Percentiles rank a stretch among this genome's conserved stretches.
phyloP scores from a whole-genome alignment of 176 grass and related monocot genomes.

The Typha latifolia region DNA sequence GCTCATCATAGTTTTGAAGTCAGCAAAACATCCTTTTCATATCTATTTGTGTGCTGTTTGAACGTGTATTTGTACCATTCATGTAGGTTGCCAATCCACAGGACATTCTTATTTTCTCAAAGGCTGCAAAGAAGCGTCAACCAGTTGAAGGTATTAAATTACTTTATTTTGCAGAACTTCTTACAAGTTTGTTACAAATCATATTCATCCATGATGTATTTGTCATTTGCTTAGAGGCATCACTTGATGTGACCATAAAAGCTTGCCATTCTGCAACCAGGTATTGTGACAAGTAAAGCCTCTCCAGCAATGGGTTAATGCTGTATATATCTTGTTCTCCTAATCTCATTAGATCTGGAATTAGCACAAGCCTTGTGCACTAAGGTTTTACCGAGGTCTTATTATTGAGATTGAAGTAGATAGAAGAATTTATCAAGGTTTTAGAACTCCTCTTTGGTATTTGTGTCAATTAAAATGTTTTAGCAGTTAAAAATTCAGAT shows the following conservation, averaged over 20 bases:
- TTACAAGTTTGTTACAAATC: neutral
- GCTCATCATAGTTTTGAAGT: conserved; percentile 1
- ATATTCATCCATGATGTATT: neutral
- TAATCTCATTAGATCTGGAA: no score
- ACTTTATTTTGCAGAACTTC: neutral
- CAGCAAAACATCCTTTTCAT: neutral
- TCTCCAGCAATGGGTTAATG: no score
- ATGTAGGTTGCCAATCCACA: conserved; percentile 81
- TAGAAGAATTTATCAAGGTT: no score
- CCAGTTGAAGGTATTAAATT: conserved; percentile 31
- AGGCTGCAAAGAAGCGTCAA: conserved; percentile 33
- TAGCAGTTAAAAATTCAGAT: no score
- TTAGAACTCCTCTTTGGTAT: no score
- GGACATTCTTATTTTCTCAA: conserved; percentile 65
- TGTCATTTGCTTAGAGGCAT: neutral
- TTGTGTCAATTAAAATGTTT: no score
- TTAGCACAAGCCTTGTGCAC: no score
- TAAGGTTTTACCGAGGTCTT: no score
- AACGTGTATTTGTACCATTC: neutral
- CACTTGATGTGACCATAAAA: neutral
- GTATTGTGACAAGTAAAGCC: no score
- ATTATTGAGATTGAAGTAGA: no score
- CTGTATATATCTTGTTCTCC: no score
- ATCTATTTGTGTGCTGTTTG: neutral
- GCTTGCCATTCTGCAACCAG: no score